Percentiles rank a stretch among this genome's conserved stretches.
Conservation (phyloP, 2,329 filamentous ascomycete species). For the Sarocladium brachiariae region DNA sequence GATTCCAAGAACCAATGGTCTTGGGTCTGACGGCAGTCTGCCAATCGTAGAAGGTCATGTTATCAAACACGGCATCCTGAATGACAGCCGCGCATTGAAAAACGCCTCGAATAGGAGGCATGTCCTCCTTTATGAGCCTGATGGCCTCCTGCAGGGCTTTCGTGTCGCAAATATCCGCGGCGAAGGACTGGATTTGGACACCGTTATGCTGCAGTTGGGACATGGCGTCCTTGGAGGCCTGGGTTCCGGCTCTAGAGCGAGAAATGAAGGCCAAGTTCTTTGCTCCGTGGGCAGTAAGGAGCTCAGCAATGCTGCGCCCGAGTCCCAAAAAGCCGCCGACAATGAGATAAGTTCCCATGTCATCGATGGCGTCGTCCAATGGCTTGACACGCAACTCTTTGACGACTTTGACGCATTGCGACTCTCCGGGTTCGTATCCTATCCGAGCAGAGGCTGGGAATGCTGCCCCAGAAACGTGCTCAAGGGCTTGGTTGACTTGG, state of each 20-base stretch:
- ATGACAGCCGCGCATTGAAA: constrained; percentile 9
- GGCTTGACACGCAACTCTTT: constrained; percentile 16
- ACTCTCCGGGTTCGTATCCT: constrained; percentile 9
- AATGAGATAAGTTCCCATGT: constrained; percentile 43
- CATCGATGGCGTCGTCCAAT: constrained; percentile 25
- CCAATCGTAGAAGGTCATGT: constrained; percentile 33
- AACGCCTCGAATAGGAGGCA: constrained; percentile 27
- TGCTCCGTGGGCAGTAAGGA: constrained; percentile 44
- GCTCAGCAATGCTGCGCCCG: constrained; percentile 44
- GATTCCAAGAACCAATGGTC: constrained; percentile 35
- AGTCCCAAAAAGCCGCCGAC: constrained; percentile 52
- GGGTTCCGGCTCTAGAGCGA: constrained; percentile 33
- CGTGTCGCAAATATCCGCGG: constrained; percentile 25
- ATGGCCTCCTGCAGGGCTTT: constrained; percentile 3
- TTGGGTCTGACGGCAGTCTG: constrained; percentile 29
- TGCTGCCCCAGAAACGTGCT: constrained; percentile 19
- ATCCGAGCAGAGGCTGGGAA: constrained; percentile 19
- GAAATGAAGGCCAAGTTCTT: constrained; percentile 46
- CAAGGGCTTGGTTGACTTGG: background rate
- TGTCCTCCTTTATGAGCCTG: constrained; percentile 15
- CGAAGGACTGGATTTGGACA: constrained; percentile 26
- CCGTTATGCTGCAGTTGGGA: constrained; percentile 22
- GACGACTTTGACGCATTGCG: constrained; percentile 17
- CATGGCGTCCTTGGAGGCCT: constrained; percentile 24
- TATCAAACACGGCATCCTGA: constrained; percentile 23